Percentiles rank a stretch among this genome's conserved stretches.
Conservation (phyloP, 192 early-diverging fungal species). For the Coemansia aciculifera region DNA sequence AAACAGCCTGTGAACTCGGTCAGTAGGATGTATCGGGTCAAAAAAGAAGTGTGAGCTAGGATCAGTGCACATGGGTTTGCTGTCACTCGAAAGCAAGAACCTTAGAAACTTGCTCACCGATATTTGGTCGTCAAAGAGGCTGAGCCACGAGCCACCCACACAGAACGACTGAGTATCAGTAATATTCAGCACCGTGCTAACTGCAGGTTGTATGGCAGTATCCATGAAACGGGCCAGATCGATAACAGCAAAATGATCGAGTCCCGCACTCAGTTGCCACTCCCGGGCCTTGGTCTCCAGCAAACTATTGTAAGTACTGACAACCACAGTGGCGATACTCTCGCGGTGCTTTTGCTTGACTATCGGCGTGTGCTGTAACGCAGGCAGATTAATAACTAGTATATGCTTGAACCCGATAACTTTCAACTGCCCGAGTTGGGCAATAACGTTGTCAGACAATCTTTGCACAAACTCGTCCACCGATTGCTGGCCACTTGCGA, state of each 20-base stretch:
- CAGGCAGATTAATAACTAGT: slow-evolving; percentile 29
- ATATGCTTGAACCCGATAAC: slow-evolving; percentile 31
- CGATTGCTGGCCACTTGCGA: slow-evolving; percentile 7
- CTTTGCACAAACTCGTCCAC: slow-evolving; percentile 27
- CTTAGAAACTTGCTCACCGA: slow-evolving; percentile 10
- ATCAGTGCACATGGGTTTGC: slow-evolving; percentile 16
- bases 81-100: slow-evolving; percentile 4
- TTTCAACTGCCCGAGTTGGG: slow-evolving; percentile 25
- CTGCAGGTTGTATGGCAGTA: slow-evolving; percentile 8
- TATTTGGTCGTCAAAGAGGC: slow-evolving; percentile 29
- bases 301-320: slow-evolving; percentile 27
- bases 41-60: slow-evolving; percentile 24
- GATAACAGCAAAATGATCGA: slow-evolving; percentile 24
- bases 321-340: slow-evolving; percentile 12
- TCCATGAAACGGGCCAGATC: slow-evolving; percentile 26
- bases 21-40: slow-evolving; percentile 43
- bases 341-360: slow-evolving; percentile 20
- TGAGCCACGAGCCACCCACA: slow-evolving; percentile 29
- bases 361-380: slow-evolving; percentile 33
- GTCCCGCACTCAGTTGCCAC: slow-evolving; percentile 12
- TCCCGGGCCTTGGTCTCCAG: slow-evolving; percentile 12
- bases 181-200: slow-evolving; percentile 18
- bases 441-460: slow-evolving; percentile 25
- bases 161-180: slow-evolving; percentile 25
- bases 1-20: slow-evolving; percentile 42